These are phyloP conservation scores for Rhododendron griersonianum DNA, from an alignment of 148 eudicot genomes.

Conservation along the genomic window DNA sequence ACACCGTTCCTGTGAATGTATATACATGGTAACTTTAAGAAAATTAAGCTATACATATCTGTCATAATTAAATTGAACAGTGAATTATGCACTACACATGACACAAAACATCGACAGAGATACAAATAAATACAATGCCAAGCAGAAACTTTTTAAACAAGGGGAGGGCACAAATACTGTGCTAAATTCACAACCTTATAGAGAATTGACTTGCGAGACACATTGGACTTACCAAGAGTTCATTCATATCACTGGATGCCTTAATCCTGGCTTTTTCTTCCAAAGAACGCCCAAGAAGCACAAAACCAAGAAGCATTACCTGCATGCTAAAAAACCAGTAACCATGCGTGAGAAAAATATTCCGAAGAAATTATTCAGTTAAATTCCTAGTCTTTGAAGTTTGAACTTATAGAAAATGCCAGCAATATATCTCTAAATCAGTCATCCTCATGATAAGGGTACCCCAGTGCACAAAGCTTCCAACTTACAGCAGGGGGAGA, in stretches of 20 bases:
- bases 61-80: neutral
- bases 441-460: neutral
- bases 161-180: neutral
- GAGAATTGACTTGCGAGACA: neutral
- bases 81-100: neutral
- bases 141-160: neutral
- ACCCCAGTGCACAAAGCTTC: neutral
- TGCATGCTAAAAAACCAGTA: constrained; percentile 63
- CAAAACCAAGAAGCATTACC: constrained; percentile 99
- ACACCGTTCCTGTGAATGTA: neutral
- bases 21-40: neutral
- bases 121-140: neutral
- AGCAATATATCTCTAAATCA: neutral
- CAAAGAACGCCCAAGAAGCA: constrained; percentile 83
- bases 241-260: constrained; percentile 96
- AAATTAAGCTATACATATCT: neutral
- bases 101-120: neutral
- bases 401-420: neutral
- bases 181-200: neutral
- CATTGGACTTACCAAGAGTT: constrained; percentile 61
- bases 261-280: constrained; percentile 85
- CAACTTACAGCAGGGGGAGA: neutral
- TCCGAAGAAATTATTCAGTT: neutral
- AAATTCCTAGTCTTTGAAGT: neutral
- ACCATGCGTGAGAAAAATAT: constrained; percentile 20